Evolutionary conservation across 176 grass and related monocot genomes (phyloP).

Genomic region (Themeda triandra): DNA sequence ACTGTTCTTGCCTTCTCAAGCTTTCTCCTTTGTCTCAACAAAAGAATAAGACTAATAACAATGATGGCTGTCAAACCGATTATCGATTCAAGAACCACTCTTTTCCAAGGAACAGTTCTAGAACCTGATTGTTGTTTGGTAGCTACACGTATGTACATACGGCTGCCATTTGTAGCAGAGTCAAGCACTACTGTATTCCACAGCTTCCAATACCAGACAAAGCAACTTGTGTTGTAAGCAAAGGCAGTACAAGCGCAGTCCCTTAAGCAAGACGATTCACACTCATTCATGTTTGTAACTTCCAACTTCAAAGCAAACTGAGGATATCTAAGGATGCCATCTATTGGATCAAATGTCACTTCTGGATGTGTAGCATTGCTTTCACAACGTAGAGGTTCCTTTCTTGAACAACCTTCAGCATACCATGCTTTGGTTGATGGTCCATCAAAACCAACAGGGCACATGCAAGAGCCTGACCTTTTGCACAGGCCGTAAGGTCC

Average conservation of each 20-base stretch:
- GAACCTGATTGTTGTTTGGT: too few species aligned
- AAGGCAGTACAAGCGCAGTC: slow-evolving; percentile 28
- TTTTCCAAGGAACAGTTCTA: not conserved
- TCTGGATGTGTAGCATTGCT: not conserved
- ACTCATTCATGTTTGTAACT: not conserved
- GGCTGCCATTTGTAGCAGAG: not conserved
- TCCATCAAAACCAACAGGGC: slow-evolving; percentile 13
- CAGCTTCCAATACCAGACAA: not conserved
- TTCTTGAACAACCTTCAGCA: not conserved
- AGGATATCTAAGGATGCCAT: slow-evolving; percentile 1
- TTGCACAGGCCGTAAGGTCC: slow-evolving; percentile 10
- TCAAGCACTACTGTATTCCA: not conserved
- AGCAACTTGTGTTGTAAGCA: slow-evolving; percentile 2
- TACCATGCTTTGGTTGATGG: not conserved
- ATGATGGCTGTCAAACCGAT: not conserved
- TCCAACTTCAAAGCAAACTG: not conserved
- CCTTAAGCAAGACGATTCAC: not conserved
- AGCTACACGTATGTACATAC: not conserved
- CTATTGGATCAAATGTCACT: not conserved
- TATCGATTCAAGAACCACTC: not conserved
- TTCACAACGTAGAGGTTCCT: not conserved
- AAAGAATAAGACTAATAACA: not conserved
- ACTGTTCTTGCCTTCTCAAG: not conserved
- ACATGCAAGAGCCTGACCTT: not conserved
- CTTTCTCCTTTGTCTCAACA: not conserved